phyloP scores from a whole-genome alignment of 768 basidiomycete genomes.

The Macrolepiota fuliginosa region DNA sequence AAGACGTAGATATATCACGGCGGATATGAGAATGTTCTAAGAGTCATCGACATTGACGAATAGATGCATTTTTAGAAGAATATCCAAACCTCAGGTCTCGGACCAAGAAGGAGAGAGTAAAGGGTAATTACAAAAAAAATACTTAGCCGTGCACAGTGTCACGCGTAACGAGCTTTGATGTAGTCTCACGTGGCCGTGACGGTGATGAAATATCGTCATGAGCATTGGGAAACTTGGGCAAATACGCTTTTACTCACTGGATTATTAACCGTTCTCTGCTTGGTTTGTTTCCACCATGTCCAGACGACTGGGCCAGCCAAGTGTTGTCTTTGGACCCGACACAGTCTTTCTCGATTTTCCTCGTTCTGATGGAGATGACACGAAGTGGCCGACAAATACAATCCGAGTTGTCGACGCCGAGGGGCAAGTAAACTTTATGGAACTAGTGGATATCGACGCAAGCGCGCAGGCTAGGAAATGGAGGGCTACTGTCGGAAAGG shows the following conservation, averaged over 20 bases:
- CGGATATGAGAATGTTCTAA: neutral
- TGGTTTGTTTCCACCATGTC: slow-evolving; percentile 20
- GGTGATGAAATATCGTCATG: neutral
- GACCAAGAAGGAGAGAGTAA: neutral
- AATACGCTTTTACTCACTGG: neutral
- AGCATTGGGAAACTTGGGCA: neutral
- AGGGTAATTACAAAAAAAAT: neutral
- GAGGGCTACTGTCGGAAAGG: slow-evolving; percentile 44
- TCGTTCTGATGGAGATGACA: slow-evolving; percentile 55
- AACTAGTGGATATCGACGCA: slow-evolving; percentile 49
- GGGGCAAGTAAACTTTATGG: slow-evolving; percentile 74
- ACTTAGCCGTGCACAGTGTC: neutral
- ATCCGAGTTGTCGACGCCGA: slow-evolving; percentile 50
- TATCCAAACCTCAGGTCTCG: neutral
- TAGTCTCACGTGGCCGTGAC: neutral
- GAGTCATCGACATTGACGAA: neutral
- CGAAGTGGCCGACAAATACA: slow-evolving; percentile 58
- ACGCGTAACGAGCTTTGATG: neutral
- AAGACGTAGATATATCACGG: slow-evolving; percentile 20
- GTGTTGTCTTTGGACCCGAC: slow-evolving; percentile 42
- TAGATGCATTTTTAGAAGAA: neutral
- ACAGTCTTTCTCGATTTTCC: slow-evolving; percentile 57
- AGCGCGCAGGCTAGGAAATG: slow-evolving; percentile 50
- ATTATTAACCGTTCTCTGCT: neutral
- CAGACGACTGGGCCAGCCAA: slow-evolving; percentile 26